Evolutionary conservation across 2,329 filamentous ascomycete species (phyloP), one percentile per base, ranked within the genome.

Genomic region (Alternaria arborescens): DNA sequence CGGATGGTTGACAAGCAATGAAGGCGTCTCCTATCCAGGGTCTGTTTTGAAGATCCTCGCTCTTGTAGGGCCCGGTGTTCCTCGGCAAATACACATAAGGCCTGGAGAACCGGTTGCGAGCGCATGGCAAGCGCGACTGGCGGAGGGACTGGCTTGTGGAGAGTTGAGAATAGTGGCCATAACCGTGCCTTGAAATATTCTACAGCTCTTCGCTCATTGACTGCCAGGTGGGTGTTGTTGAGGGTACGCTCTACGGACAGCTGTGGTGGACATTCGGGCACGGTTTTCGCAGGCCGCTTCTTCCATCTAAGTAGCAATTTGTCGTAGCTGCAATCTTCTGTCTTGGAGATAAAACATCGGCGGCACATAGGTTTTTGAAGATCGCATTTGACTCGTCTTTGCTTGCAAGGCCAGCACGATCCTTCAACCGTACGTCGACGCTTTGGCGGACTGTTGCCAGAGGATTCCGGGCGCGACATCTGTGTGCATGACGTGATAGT

Each of bases 131-230:
- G 53, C 26, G 56, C 52, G 16, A 62, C 50, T 20, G 64, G 64
- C 18, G 64, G 55, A 16, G 58, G 52, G 38, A 53, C 56, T 28
- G 62, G 62, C 41, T 65, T 41, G 20, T 52, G 40, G 14, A 53
- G 36, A n/a, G 61, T 66, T 4, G 59, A 62, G 22, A 66, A 52
- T 16, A 65, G 51, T 16, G 64, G 64, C 64, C 64, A 66, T 24
- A 66, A 28, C 8, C 64, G 62, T 5, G 36, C 62, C 38, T 51
- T 52, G 52, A 66, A 66, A 42, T 66, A 65, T 32, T 66, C 64
- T 11, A 66, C 20, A 22, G 64, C 59, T 50, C 44, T 65, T 36
- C 55, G 63, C 34, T 66, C 64, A 36, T 66, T 60, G 14, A 55
- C 28, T 24, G 61, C 59, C 43, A 66, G 30, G 20, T 47, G 46